phyloP scores from a whole-genome alignment of 495 filamentous ascomycete genomes.

The Aspergillus cavernicola region DNA sequence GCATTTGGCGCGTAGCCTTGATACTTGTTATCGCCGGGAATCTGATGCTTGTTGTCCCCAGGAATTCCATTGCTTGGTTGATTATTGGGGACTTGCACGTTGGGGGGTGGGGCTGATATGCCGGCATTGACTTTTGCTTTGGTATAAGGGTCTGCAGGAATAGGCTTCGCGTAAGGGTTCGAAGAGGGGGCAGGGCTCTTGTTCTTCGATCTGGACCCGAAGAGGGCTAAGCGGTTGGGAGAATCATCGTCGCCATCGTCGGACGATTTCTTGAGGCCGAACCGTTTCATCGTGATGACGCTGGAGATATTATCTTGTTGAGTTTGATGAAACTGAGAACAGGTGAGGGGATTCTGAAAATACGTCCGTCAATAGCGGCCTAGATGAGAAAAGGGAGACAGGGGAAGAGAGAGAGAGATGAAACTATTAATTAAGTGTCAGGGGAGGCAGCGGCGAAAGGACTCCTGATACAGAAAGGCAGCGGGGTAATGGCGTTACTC shows the following conservation, averaged over 20 bases:
- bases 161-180: slow-evolving; percentile 67
- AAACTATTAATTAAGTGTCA: slow-evolving; percentile 9
- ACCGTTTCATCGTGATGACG: slow-evolving; percentile 49
- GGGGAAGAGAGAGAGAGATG: slow-evolving; percentile 12
- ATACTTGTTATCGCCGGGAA: slow-evolving; percentile 48
- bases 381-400: slow-evolving; percentile 10
- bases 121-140: slow-evolving; percentile 51
- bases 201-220: slow-evolving; percentile 58
- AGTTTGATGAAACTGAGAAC: slow-evolving; percentile 9
- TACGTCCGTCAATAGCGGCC: background rate
- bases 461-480: slow-evolving; percentile 16
- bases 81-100: slow-evolving; percentile 5
- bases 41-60: slow-evolving; percentile 24
- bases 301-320: slow-evolving; percentile 4
- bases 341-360: background rate
- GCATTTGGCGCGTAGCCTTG: slow-evolving; percentile 55
- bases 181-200: slow-evolving; percentile 49
- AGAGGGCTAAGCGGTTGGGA: slow-evolving; percentile 55
- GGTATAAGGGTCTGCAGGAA: slow-evolving; percentile 59
- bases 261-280: slow-evolving; percentile 64
- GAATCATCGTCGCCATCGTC: slow-evolving; percentile 55
- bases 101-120: slow-evolving; percentile 33
- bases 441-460: slow-evolving; percentile 18
- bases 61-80: slow-evolving; percentile 25
- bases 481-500: slow-evolving; percentile 12